Base-by-base conservation (phyloP, 164 flowering plant species). In the Berberis vulgaris region DNA sequence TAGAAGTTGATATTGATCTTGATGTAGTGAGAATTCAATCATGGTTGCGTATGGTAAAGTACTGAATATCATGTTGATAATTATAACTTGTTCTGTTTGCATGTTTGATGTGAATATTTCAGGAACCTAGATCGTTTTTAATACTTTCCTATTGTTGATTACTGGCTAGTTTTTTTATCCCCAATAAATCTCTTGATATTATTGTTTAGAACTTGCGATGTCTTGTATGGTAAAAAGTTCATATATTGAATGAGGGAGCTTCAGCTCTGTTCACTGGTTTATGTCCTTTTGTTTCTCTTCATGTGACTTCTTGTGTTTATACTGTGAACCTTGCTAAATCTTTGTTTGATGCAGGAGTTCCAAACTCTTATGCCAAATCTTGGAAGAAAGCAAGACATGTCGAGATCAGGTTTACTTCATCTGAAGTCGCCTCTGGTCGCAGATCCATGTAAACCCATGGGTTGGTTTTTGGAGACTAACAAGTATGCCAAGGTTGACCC, bases 391-490 rank as follows among this genome's bases (percentile, higher is more conserved):
- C 77, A 72, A 43, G 83, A 83, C 43, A 49, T 75, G 3, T 13
- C 67, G 59, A 68, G 73, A 38, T 66, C 76, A 6, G 69, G 63
- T 13, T 69, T 73, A 13, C 54, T 68, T 59, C 76, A 61, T 65
- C 55, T 74, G 59, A 74, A 52, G 61, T 65, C 72, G 49, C 59
- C 66, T 59, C 77, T 69, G 64, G 61, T 13, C 6, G 77, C 74
- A 70, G 79, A 79, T 64, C 57, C 75, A 12, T 71, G 80, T 82
- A 81, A 76, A 71, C 74, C 79, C 38, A 44, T 66, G 40, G 66
- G 60, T 68, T 72, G 72, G 50, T 57, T 72, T 8, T 43, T 69
- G 4, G 79, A 73, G 39, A 59, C 67, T 47, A 65, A 60, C 63
- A 73, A 73, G 42, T 63, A 72, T 64, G 65, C 73, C 65, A 65